Evolutionary conservation across 495 filamentous ascomycete genomes (phyloP).

Genomic region (Durotheca rogersii): DNA sequence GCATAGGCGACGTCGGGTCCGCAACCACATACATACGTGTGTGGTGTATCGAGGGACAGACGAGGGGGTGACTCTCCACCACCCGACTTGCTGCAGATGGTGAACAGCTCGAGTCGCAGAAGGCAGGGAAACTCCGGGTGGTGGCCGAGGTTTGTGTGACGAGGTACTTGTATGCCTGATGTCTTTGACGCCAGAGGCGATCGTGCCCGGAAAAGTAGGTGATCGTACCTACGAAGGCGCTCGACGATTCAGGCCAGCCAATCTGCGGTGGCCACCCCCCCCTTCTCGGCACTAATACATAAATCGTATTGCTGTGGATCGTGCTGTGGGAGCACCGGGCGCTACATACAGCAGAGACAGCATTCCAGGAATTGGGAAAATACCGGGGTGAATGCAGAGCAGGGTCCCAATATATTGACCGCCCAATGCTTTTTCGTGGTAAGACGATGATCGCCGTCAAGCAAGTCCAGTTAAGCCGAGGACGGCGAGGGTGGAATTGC

Average conservation of each 20-base stretch:
- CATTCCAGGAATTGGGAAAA: conserved; percentile 25
- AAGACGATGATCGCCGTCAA: conserved; percentile 23
- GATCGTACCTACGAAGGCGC: conserved; percentile 20
- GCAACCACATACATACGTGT: conserved; percentile 29
- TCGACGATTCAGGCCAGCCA: conserved; percentile 21
- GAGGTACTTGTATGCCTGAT: conserved; percentile 34
- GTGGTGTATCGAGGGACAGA: conserved; percentile 24
- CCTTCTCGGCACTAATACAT: conserved; percentile 20
- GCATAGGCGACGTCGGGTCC: conserved; percentile 15
- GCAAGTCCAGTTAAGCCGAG: conserved; percentile 19
- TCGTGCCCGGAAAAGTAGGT: conserved; percentile 29
- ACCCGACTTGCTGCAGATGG: conserved; percentile 31
- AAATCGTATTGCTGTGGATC: conserved; percentile 5
- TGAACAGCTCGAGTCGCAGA: conserved; percentile 24
- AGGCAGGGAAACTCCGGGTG: conserved; percentile 26
- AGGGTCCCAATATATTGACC: conserved; percentile 27
- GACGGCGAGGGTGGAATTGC: conserved; percentile 17
- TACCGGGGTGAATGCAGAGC: conserved; percentile 17
- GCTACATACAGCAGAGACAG: conserved; percentile 10
- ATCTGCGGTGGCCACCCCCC: neutral
- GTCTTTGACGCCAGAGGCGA: conserved; percentile 27
- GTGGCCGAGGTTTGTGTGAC: conserved; percentile 27
- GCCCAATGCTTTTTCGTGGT: conserved; percentile 21
- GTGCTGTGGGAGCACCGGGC: neutral
- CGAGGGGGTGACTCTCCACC: conserved; percentile 13